A percentile compares a stretch with the other conserved stretches of the same genome.
phyloP scores from a whole-genome alignment of 1,284 basidiomycete species.

The Porogramme epimiltina region DNA sequence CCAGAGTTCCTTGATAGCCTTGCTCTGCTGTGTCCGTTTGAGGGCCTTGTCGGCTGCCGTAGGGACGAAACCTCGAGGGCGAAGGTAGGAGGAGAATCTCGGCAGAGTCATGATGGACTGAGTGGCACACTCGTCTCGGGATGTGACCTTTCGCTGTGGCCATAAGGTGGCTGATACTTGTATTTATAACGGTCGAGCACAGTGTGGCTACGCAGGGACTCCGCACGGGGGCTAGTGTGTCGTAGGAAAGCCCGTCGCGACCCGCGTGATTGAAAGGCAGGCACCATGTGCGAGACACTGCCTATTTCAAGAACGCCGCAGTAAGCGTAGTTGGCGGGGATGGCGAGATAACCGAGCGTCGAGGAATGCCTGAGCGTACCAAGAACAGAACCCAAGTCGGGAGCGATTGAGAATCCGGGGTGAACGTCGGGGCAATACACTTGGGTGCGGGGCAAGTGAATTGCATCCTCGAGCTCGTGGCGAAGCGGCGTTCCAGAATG shows the following conservation, averaged over 20 bases:
- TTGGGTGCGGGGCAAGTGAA: slow-evolving; percentile 24
- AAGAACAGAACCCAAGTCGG: slow-evolving; percentile 8
- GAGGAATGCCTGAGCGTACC: slow-evolving; percentile 11
- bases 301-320: slow-evolving; percentile 13
- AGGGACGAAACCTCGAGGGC: slow-evolving; percentile 20
- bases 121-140: slow-evolving; percentile 7
- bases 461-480: slow-evolving; percentile 4
- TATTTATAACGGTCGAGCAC: slow-evolving; percentile 23
- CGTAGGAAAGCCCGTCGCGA: slow-evolving; percentile 8
- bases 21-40: slow-evolving; percentile 30
- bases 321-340: not conserved
- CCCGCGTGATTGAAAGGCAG: slow-evolving; percentile 19
- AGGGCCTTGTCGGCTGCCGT: slow-evolving; percentile 28
- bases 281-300: slow-evolving; percentile 5
- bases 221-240: slow-evolving; percentile 1
- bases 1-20: slow-evolving; percentile 36
- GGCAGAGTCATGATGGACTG: slow-evolving; percentile 19
- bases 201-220: not conserved
- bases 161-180: not conserved
- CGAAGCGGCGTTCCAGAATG: slow-evolving; percentile 7
- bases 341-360: slow-evolving; percentile 12
- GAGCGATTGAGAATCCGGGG: slow-evolving; percentile 23
- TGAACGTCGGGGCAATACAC: slow-evolving; percentile 31
- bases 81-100: slow-evolving; percentile 11
- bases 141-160: slow-evolving; percentile 4